These are phyloP conservation scores for Diplodia corticola DNA, from an alignment of 2,329 filamentous ascomycete genomes.

Conservation along the genomic window DNA sequence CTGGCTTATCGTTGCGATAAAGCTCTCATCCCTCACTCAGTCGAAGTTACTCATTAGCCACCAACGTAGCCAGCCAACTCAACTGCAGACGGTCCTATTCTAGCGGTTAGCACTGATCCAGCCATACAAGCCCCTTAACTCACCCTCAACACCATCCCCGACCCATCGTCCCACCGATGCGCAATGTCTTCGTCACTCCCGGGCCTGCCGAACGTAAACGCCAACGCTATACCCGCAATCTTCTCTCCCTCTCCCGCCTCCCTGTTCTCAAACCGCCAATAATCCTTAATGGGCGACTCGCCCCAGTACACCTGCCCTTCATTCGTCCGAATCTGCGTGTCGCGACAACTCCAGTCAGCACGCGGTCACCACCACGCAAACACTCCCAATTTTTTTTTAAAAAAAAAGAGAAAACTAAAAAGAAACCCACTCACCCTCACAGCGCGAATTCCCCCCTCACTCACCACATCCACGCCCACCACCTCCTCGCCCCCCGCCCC, in stretches of 20 bases:
- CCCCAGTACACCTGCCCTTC: constrained; percentile 26
- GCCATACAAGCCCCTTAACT: neutral
- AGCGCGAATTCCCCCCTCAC: constrained; percentile 21
- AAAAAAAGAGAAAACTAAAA: too few species aligned
- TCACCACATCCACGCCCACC: constrained; percentile 27
- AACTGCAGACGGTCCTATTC: neutral
- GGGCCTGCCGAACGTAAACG: neutral
- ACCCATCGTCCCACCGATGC: neutral
- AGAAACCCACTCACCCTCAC: constrained; percentile 21
- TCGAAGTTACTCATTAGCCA: neutral
- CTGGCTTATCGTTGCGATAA: too few species aligned
- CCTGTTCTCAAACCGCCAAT: neutral
- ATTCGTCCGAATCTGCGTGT: constrained; percentile 25
- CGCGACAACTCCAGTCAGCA: neutral
- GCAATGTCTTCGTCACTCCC: neutral
- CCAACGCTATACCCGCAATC: constrained; percentile 19
- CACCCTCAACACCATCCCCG: neutral
- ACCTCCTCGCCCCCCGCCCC: constrained; percentile 27
- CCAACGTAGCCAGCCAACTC: neutral
- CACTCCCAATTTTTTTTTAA: neutral
- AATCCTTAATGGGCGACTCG: too few species aligned
- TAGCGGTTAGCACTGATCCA: neutral
- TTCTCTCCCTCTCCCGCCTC: constrained; percentile 21
- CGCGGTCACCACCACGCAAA: neutral
- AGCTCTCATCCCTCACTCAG: neutral